These are phyloP conservation scores for Senecio squalidus DNA, from an alignment of 140 eudicot species.

Conservation along the genomic window DNA sequence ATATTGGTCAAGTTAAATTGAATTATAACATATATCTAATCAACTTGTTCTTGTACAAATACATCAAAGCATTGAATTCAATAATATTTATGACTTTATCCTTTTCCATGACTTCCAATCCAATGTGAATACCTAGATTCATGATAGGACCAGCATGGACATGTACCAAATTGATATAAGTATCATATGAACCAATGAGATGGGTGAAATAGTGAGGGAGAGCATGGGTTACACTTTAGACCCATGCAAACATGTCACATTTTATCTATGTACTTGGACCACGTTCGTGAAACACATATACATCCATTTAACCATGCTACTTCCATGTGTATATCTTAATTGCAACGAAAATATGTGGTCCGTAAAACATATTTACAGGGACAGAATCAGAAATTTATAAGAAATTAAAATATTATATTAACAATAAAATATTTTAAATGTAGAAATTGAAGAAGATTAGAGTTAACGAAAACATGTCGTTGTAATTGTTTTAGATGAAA, in stretches of 20 bases:
- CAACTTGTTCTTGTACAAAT: too few relatives aligned
- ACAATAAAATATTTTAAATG: too few relatives aligned
- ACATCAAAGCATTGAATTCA: too few relatives aligned
- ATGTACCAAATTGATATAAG: constrained; percentile 2
- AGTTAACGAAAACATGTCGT: too few relatives aligned
- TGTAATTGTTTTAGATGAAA: too few relatives aligned
- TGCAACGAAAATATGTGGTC: background rate
- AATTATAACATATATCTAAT: too few relatives aligned
- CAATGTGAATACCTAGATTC: background rate
- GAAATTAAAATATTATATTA: too few relatives aligned
- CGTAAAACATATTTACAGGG: background rate
- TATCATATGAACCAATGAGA: constrained; percentile 13
- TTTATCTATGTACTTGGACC: constrained; percentile 12
- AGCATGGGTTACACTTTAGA: constrained; percentile 7
- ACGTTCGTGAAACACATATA: constrained; percentile 7
- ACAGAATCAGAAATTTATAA: background rate
- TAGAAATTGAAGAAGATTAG: too few relatives aligned
- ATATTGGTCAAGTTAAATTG: too few relatives aligned
- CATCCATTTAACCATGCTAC: background rate
- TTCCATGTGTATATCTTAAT: constrained; percentile 6
- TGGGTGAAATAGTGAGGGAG: constrained; percentile 7
- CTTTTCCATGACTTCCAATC: background rate
- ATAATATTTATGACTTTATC: too few relatives aligned
- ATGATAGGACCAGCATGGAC: background rate
- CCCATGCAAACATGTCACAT: constrained; percentile 13